These are phyloP conservation scores for Candida suzukii DNA, from an alignment of 805 yeast species.

Conservation along the genomic window DNA sequence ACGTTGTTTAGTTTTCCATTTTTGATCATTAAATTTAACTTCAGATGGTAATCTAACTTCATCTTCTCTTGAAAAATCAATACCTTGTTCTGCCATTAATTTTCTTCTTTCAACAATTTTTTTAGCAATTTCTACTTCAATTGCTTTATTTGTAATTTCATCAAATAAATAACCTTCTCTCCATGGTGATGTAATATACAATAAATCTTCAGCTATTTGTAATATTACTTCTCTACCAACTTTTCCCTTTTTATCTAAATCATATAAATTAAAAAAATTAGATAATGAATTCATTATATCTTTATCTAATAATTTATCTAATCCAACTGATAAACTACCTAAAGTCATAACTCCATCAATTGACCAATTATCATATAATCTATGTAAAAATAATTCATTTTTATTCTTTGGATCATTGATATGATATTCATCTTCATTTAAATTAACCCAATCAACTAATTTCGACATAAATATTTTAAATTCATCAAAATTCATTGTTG, in stretches of 20 bases:
- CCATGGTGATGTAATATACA: constrained; percentile 81
- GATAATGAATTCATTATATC: constrained; percentile 78
- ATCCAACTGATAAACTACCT: constrained; percentile 64
- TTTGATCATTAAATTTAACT: constrained; percentile 55
- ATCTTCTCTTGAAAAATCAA: constrained; percentile 21
- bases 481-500: constrained; percentile 64
- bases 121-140: constrained; percentile 65
- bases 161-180: constrained; percentile 67
- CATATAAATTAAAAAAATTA: constrained; percentile 73
- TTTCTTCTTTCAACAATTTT: constrained; percentile 39
- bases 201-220: constrained; percentile 78
- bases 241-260: constrained; percentile 47
- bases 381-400: constrained; percentile 42
- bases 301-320: constrained; percentile 58
- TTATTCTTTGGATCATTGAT: constrained; percentile 22
- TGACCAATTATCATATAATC: constrained; percentile 68
- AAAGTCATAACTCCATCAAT: constrained; percentile 51
- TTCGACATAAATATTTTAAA: constrained; percentile 72
- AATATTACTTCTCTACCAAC: constrained; percentile 76
- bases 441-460: constrained; percentile 66
- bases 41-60: constrained; percentile 49
- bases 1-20: constrained; percentile 56
- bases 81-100: constrained; percentile 22
- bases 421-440: constrained; percentile 18
- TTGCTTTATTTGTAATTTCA: constrained; percentile 49